A percentile compares a stretch with the other conserved stretches of the same genome.
Conservation (phyloP, 2,329 filamentous ascomycete species). For the Ceratocystis smalleyi region DNA sequence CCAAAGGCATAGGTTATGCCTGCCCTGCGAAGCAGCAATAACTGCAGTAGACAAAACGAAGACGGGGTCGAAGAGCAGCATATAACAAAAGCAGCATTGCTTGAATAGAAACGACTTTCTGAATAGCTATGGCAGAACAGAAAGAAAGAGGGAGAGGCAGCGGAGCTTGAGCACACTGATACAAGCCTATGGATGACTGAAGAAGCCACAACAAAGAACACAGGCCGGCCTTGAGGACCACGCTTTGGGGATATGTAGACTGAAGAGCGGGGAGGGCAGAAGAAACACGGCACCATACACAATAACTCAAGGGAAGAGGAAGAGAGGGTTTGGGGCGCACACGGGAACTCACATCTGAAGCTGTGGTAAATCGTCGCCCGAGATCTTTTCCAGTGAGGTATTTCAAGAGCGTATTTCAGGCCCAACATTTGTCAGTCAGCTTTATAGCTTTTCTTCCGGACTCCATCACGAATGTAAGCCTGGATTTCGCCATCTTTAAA, state of each 20-base stretch:
- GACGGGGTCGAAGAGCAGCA: neutral
- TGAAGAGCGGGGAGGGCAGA: neutral
- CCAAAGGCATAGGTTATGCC: neutral
- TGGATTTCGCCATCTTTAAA: conserved; percentile 8
- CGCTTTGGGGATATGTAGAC: neutral
- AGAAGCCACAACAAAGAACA: neutral
- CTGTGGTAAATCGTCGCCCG: neutral
- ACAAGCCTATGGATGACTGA: neutral
- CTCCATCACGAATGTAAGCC: neutral
- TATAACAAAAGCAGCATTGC: neutral
- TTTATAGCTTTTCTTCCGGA: neutral
- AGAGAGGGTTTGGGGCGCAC: too few relatives aligned
- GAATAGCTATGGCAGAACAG: neutral
- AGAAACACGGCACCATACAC: neutral
- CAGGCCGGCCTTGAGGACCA: neutral
- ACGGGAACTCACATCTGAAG: neutral
- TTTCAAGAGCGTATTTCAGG: neutral
- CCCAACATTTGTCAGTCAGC: neutral
- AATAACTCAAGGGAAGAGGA: neutral
- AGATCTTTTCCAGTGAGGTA: neutral
- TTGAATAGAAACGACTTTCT: neutral
- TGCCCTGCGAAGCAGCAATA: neutral
- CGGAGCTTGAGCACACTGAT: neutral
- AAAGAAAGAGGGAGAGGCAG: neutral
- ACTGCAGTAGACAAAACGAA: conserved; percentile 4